Evolutionary conservation across 768 basidiomycete genomes (phyloP).

Genomic region (Boletus rufocinnamomeus): DNA sequence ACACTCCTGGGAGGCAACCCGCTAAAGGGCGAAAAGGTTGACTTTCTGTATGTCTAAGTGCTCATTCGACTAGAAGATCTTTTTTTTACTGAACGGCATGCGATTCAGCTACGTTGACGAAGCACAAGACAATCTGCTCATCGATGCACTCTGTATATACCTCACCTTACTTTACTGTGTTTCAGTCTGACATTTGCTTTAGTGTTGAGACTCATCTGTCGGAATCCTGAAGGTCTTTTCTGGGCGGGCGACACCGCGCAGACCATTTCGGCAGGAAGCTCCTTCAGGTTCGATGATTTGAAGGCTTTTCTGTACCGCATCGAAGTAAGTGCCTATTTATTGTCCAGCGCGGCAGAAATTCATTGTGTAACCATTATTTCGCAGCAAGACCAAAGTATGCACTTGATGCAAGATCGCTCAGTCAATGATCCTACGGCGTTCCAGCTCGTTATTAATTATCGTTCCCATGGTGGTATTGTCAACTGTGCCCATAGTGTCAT

Average conservation of each 20-base stretch:
- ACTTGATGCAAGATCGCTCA: slow-evolving; percentile 13
- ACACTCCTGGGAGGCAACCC: slow-evolving; percentile 30
- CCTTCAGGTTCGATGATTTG: slow-evolving; percentile 71
- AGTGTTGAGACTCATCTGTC: slow-evolving; percentile 65
- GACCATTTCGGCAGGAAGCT: slow-evolving; percentile 73
- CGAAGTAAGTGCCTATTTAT: slow-evolving; percentile 45
- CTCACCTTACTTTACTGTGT: no score
- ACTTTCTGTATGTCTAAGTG: slow-evolving; percentile 50
- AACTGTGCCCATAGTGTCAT: slow-evolving; percentile 67
- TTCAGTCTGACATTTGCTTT: slow-evolving; percentile 9
- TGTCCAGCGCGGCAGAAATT: neutral
- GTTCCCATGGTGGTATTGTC: slow-evolving; percentile 73
- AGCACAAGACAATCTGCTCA: slow-evolving; percentile 62
- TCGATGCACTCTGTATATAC: no score
- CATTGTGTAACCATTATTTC: neutral
- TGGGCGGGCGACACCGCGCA: no score
- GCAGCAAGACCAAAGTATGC: slow-evolving; percentile 27
- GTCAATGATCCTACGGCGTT: slow-evolving; percentile 43
- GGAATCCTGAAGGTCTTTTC: slow-evolving; percentile 65
- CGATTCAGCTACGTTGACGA: slow-evolving; percentile 63
- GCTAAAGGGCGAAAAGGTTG: slow-evolving; percentile 46
- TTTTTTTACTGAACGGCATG: slow-evolving; percentile 3
- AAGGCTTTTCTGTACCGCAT: slow-evolving; percentile 65
- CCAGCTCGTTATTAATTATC: slow-evolving; percentile 64
- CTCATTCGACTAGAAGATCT: neutral